Evolutionary conservation across 768 basidiomycete species (phyloP).

Genomic region (Rhodocollybia butyracea): DNA sequence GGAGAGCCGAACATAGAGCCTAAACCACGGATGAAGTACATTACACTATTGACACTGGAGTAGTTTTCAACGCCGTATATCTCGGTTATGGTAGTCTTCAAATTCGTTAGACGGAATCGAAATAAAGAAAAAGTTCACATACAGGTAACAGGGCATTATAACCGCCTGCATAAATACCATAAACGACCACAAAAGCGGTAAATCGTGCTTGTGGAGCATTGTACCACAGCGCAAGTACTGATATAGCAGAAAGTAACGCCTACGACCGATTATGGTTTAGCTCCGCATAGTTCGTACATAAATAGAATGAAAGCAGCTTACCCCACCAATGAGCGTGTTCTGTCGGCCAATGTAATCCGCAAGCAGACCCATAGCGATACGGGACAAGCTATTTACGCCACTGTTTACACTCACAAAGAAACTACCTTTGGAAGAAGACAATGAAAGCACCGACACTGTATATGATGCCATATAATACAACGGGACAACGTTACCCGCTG

Average conservation of each 20-base stretch:
- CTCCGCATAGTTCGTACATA: neutral
- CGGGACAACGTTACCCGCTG: constrained; percentile 42
- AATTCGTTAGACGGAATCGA: too few relatives aligned
- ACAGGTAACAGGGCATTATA: constrained; percentile 43
- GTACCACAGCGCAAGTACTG: constrained; percentile 41
- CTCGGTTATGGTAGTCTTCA: constrained; percentile 39
- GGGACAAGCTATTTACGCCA: constrained; percentile 39
- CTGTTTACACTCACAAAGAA: constrained; percentile 39
- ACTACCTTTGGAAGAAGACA: constrained; percentile 32
- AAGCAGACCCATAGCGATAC: constrained; percentile 36
- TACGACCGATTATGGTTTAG: constrained; percentile 12
- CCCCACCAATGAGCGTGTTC: constrained; percentile 31
- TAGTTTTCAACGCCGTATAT: constrained; percentile 42
- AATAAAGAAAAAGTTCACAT: too few relatives aligned
- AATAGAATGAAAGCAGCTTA: constrained; percentile 25
- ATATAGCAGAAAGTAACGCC: constrained; percentile 36
- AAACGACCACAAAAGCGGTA: constrained; percentile 35
- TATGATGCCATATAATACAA: constrained; percentile 42
- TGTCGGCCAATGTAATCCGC: constrained; percentile 41
- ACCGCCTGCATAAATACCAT: constrained; percentile 41
- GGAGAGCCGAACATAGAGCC: constrained; percentile 40
- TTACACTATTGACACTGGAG: constrained; percentile 35
- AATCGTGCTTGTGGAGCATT: constrained; percentile 34
- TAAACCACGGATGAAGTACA: constrained; percentile 40
- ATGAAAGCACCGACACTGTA: constrained; percentile 34